Percentiles rank a stretch among this genome's conserved stretches.
phyloP scores from a whole-genome alignment of 768 basidiomycete genomes.

The Neoboletus brunneissimus region DNA sequence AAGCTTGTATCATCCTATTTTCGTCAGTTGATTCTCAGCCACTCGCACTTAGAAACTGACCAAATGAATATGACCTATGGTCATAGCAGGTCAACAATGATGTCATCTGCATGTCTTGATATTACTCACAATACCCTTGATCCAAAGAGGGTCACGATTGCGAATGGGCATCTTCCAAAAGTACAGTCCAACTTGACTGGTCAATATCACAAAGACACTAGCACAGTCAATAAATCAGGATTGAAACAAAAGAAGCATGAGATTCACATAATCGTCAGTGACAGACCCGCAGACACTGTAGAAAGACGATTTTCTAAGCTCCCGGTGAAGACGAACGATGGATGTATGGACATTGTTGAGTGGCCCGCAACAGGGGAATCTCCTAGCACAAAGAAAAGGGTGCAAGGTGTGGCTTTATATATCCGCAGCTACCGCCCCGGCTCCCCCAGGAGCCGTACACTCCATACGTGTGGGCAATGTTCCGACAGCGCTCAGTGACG shows the following conservation, averaged over 20 bases:
- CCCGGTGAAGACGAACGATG: constrained; percentile 1
- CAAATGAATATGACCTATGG: constrained; percentile 20
- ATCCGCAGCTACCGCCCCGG: neutral
- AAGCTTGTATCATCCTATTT: constrained; percentile 20
- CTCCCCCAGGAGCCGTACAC: neutral
- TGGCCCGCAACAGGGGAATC: neutral
- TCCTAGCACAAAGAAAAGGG: neutral
- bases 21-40: neutral
- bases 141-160: constrained; percentile 20
- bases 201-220: constrained; percentile 23
- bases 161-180: constrained; percentile 16
- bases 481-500: neutral
- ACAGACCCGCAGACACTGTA: constrained; percentile 13
- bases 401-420: constrained; percentile 8
- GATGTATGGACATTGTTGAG: constrained; percentile 1
- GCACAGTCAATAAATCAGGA: neutral
- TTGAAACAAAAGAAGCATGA: neutral
- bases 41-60: constrained; percentile 8
- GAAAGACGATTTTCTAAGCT: neutral
- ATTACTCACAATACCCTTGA: constrained; percentile 20
- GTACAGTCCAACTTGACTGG: constrained; percentile 23
- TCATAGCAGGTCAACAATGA: neutral
- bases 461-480: neutral
- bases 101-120: no score
- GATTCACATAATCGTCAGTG: constrained; percentile 12